Evolutionary conservation across 2,329 filamentous ascomycete species (phyloP).

Genomic region (Chaetothyriales sp.): DNA sequence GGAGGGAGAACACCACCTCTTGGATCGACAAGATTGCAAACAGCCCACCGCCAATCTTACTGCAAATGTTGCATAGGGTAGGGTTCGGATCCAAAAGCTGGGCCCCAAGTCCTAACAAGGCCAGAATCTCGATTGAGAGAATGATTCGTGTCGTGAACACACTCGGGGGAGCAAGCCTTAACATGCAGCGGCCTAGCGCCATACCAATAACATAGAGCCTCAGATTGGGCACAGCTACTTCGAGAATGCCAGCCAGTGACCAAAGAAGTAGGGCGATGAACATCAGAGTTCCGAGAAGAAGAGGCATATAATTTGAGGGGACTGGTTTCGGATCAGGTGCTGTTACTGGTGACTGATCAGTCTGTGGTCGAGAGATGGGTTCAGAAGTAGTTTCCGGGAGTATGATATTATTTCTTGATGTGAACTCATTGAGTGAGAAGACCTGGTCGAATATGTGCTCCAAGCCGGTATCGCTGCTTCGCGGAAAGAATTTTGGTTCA

Average conservation of each 20-base stretch:
- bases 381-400: not conserved
- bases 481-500: conserved; percentile 34
- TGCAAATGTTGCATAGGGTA: not conserved
- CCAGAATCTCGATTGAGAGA: not conserved
- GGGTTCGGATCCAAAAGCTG: not conserved
- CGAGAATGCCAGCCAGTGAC: not conserved
- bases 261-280: not conserved
- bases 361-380: not conserved
- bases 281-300: not conserved
- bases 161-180: not conserved
- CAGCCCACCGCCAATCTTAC: not conserved
- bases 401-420: not conserved
- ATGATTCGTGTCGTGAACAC: not conserved
- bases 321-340: not conserved
- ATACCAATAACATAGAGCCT: not conserved
- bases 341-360: not conserved
- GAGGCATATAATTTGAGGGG: not conserved
- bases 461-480: conserved; percentile 31
- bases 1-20: not conserved
- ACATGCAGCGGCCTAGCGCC: not conserved
- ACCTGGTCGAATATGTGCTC: conserved; percentile 34
- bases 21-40: not conserved
- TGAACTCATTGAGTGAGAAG: conserved; percentile 26
- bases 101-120: not conserved
- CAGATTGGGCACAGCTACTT: not conserved